Evolutionary conservation across 2,329 filamentous ascomycete genomes (phyloP), one percentile per base, ranked within the genome.

Genomic region (Ilyonectria robusta): DNA sequence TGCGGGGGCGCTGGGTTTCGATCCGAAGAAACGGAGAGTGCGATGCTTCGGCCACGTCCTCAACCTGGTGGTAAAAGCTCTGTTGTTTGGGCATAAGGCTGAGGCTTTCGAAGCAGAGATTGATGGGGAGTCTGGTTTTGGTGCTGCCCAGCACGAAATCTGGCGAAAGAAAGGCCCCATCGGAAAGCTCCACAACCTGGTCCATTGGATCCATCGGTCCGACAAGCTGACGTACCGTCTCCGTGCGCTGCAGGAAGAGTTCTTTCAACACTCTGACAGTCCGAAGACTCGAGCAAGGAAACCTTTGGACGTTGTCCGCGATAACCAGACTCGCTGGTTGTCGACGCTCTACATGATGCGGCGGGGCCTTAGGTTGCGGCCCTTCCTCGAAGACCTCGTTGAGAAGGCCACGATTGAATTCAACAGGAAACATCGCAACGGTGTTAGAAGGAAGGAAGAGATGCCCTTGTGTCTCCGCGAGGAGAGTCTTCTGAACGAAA

Each of bases 401-500:
- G 47, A 50, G 47, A 50, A 50, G 47, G 47, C 17, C 23, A 50
- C 47, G 47, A 10, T 50, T 29, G 47, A 50, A 31, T 29, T 50
- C 47, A 50, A 50, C 17, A 50, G 17, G 23, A 21, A 50, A 50
- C 17, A 23, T 31, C 47, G 47, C 47, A 50, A 50, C 47, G 23
- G 47, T 6, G 47, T 29, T 50, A 50, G 47, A 50, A 50, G 47
- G 21, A 50, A 17, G 47, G 47, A 50, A 31, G 47, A 29, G 47
- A 50, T 50, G 47, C 23, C 47, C 47, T 21, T 50, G 10, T 50
- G 47, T 31, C 47, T 50, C 47, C 47, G 47, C 6, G 47, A 50
- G 47, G 47, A 50, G 47, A 50, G 47, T 31, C 47, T 50, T 50
- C 47, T 50, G 8, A 50, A 21, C 47, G 47, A 50, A 21, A 50